A percentile compares a stretch with the other conserved stretches of the same genome.
Conservation (phyloP, 306 rosid genomes). For the Pyrus betulifolia region DNA sequence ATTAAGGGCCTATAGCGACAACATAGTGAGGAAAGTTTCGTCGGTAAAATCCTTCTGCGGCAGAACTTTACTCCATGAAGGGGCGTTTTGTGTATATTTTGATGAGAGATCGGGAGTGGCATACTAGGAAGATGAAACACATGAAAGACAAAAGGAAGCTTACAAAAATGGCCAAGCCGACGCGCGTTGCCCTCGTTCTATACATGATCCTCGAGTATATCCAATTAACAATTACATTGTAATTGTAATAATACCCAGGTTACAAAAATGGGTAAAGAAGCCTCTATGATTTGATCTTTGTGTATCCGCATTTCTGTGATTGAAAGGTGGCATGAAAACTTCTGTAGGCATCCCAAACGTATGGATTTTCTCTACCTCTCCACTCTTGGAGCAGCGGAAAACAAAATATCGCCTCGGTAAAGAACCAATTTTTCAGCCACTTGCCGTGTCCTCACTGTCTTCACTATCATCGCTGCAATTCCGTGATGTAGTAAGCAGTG, state of each 20-base stretch:
- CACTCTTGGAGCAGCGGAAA: background rate
- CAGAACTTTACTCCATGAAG: no score
- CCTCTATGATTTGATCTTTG: background rate
- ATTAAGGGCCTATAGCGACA: no score
- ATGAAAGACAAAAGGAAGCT: background rate
- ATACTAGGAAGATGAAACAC: no score
- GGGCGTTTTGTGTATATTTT: no score
- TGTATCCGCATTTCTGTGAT: background rate
- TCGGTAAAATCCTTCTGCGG: no score
- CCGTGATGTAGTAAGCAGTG: background rate
- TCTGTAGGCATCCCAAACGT: background rate
- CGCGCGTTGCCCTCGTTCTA: background rate
- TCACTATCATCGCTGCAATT: constrained; percentile 77
- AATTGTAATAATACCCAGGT: constrained; percentile 18
- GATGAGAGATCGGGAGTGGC: no score
- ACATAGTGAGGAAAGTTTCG: no score
- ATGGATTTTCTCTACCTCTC: background rate
- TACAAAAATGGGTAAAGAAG: constrained; percentile 30
- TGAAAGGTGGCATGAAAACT: background rate
- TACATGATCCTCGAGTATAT: constrained; percentile 7
- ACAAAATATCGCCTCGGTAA: background rate
- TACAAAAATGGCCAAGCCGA: background rate
- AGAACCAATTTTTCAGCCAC: constrained; percentile 28
- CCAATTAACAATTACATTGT: background rate
- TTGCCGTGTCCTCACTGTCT: constrained; percentile 52